Conservation (phyloP, 139 green algal genomes). For the Edaphochlamys debaryana region DNA sequence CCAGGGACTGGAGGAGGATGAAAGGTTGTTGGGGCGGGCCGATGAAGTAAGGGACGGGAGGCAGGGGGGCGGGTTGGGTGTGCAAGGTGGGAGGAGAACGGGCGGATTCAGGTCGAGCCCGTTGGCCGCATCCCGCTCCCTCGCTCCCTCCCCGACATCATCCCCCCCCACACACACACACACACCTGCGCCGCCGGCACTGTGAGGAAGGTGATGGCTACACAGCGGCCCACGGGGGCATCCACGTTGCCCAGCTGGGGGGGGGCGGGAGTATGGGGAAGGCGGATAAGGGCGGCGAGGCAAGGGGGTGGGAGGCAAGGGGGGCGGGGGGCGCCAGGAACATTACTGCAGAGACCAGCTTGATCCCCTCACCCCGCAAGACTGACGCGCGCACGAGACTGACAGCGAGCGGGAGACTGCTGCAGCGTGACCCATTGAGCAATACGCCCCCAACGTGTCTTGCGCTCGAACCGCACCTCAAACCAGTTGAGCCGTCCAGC, state of each 20-base stretch:
- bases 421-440: no score
- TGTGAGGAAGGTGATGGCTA: constrained; percentile 29
- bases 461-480: no score
- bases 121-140: no score
- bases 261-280: neutral
- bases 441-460: no score
- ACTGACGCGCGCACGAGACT: no score
- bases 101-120: neutral
- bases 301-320: neutral
- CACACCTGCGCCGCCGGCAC: neutral
- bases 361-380: no score
- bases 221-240: neutral
- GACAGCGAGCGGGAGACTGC: no score
- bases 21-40: neutral
- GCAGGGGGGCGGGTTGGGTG: no score
- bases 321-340: no score
- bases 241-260: constrained; percentile 17
- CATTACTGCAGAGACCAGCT: no score
- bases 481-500: neutral
- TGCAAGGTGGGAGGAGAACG: no score
- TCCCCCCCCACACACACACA: neutral
- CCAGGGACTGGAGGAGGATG: neutral
- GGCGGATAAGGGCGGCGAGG: neutral
- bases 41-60: neutral
- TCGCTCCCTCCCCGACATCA: no score